phyloP scores from a whole-genome alignment of 768 basidiomycete genomes.

The Suillus placidus region DNA sequence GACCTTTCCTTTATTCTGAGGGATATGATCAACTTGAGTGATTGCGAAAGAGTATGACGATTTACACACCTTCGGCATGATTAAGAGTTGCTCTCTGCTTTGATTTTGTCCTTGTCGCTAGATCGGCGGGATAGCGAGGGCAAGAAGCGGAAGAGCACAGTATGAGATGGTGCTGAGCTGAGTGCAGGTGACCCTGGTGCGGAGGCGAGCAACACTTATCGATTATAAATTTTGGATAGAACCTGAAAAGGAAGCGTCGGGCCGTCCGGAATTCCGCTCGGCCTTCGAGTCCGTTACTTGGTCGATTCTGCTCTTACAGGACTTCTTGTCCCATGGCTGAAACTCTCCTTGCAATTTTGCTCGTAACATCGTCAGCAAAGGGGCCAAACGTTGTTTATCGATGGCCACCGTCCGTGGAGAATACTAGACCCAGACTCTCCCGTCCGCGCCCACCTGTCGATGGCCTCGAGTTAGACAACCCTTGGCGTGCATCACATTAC shows the following conservation, averaged over 20 bases:
- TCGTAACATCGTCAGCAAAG: conserved; percentile 84
- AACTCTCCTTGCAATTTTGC: conserved; percentile 76
- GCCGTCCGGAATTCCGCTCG: neutral
- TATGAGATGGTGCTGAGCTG: neutral
- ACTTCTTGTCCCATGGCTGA: conserved; percentile 57
- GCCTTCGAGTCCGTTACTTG: neutral
- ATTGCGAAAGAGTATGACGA: conserved; percentile 11
- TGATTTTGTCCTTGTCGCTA: conserved; percentile 16
- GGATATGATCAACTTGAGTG: conserved; percentile 10
- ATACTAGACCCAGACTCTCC: conserved; percentile 63
- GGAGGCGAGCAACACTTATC: neutral
- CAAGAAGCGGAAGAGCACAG: neutral
- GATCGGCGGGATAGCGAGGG: neutral
- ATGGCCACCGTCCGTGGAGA: conserved; percentile 76
- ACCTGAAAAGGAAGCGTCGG: conserved; percentile 3
- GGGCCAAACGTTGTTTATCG: conserved; percentile 79
- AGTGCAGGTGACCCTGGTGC: neutral
- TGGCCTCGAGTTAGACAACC: conserved; percentile 61
- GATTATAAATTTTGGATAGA: conserved; percentile 2
- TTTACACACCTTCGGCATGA: conserved; percentile 53
- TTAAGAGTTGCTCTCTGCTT: conserved; percentile 24
- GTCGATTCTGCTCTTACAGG: neutral
- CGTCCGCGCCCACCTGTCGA: conserved; percentile 63
- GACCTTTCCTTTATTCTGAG: conserved; percentile 79
- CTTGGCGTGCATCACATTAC: conserved; percentile 69